These are phyloP conservation scores for Darksidea phi DNA, from an alignment of 495 filamentous ascomycete species.

Conservation along the genomic window DNA sequence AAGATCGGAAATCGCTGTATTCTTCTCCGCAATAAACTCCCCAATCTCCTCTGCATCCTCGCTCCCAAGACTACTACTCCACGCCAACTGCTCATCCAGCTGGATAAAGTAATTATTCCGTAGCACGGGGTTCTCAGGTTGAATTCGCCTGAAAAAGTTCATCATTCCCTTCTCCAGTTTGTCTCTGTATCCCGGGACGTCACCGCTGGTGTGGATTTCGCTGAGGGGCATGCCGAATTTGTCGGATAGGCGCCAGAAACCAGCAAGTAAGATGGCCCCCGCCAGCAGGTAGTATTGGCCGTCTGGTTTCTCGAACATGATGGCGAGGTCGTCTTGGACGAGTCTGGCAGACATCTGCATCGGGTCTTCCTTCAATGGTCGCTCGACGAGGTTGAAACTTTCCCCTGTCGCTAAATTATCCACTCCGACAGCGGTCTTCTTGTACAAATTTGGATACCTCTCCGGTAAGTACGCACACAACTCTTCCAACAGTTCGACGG, in stretches of 20 bases:
- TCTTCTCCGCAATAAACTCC: constrained; percentile 77
- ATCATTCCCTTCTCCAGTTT: constrained; percentile 67
- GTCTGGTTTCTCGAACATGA: constrained; percentile 79
- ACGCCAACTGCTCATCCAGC: constrained; percentile 45
- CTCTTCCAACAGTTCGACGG: constrained; percentile 77
- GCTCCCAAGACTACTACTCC: constrained; percentile 69
- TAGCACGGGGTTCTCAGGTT: constrained; percentile 43
- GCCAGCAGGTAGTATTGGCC: constrained; percentile 84
- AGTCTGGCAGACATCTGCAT: constrained; percentile 71
- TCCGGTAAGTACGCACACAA: constrained; percentile 74
- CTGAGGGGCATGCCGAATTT: constrained; percentile 82
- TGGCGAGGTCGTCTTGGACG: constrained; percentile 80
- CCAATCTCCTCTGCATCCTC: constrained; percentile 66
- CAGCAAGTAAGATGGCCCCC: constrained; percentile 74
- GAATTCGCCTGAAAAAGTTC: constrained; percentile 44
- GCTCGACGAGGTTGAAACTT: constrained; percentile 64
- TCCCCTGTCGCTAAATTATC: constrained; percentile 72
- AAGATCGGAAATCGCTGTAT: constrained; percentile 70
- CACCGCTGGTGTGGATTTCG: constrained; percentile 80
- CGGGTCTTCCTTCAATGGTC: constrained; percentile 74
- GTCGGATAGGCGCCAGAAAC: constrained; percentile 83
- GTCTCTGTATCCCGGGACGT: constrained; percentile 73
- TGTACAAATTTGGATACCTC: constrained; percentile 73
- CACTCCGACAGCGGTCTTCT: constrained; percentile 62
- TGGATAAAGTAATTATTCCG: constrained; percentile 49